Percentiles rank a stretch among this genome's conserved stretches.
These are phyloP conservation scores for Jaapia argillacea DNA, from an alignment of 768 basidiomycete genomes.

Conservation along the genomic window DNA sequence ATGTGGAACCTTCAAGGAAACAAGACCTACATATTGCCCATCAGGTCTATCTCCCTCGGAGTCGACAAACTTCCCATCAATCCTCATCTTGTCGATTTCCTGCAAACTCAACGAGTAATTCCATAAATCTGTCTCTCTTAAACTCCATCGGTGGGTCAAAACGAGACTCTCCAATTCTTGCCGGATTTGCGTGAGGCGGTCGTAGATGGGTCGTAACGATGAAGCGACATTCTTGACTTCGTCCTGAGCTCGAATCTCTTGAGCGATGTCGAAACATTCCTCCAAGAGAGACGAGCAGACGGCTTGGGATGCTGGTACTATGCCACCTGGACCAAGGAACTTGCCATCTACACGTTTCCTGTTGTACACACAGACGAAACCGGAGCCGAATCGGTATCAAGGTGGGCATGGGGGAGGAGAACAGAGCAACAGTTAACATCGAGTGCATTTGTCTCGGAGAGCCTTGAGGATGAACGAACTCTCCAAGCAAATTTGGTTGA, in stretches of 20 bases:
- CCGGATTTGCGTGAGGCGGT: slow-evolving; percentile 79
- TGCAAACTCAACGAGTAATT: slow-evolving; percentile 90
- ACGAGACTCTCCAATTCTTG: slow-evolving; percentile 85
- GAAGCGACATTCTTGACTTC: slow-evolving; percentile 82
- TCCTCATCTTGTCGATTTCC: slow-evolving; percentile 94
- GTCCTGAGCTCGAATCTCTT: slow-evolving; percentile 92
- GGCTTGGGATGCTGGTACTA: slow-evolving; percentile 86
- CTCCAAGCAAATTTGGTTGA: slow-evolving; percentile 15
- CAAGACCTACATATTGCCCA: slow-evolving; percentile 83
- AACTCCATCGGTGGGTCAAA: slow-evolving; percentile 93
- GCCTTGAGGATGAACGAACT: background rate
- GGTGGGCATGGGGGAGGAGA: slow-evolving; percentile 1
- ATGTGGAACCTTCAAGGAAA: background rate
- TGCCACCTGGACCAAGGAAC: slow-evolving; percentile 85
- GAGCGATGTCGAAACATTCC: slow-evolving; percentile 91
- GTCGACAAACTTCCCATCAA: slow-evolving; percentile 96
- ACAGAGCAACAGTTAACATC: slow-evolving; percentile 1
- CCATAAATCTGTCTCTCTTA: slow-evolving; percentile 89
- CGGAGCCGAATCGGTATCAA: no score
- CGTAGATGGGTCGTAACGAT: slow-evolving; percentile 86
- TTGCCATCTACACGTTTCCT: slow-evolving; percentile 94
- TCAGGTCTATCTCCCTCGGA: slow-evolving; percentile 83
- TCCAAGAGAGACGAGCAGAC: slow-evolving; percentile 87
- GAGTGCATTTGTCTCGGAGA: background rate
- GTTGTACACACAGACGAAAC: slow-evolving; percentile 8